Conservation (phyloP, 2,329 filamentous ascomycete species). For the Canariomyces notabilis region DNA sequence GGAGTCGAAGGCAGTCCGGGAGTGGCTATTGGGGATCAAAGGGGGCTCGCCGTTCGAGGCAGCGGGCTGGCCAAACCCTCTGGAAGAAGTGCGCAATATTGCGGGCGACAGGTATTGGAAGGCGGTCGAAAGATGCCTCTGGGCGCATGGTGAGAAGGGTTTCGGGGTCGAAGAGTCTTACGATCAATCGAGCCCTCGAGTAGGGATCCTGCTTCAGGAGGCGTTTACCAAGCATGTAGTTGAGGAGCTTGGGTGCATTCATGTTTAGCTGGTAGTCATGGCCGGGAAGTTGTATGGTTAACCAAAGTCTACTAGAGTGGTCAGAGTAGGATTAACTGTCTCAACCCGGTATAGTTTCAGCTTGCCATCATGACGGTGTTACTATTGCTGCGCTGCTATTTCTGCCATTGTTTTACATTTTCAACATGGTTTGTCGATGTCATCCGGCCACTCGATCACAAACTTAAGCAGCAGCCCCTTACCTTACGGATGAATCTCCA, state of each 20-base stretch:
- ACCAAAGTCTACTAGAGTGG: too few species aligned
- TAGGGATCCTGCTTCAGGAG: constrained; percentile 22
- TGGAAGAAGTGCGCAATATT: constrained; percentile 20
- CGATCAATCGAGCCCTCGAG: constrained; percentile 18
- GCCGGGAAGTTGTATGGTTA: background rate
- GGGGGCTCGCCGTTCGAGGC: constrained; percentile 10
- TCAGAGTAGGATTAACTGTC: too few species aligned
- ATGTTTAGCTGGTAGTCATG: constrained; percentile 5
- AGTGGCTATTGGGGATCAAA: constrained; percentile 22
- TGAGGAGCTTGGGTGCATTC: constrained; percentile 19
- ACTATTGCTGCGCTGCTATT: too few species aligned
- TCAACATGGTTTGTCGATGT: too few species aligned
- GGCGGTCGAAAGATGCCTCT: constrained; percentile 22
- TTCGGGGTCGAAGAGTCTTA: constrained; percentile 22
- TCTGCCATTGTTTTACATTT: too few species aligned
- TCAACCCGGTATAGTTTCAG: too few species aligned
- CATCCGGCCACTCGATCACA: too few species aligned
- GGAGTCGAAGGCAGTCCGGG: constrained; percentile 20
- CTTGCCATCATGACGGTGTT: too few species aligned
- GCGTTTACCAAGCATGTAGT: constrained; percentile 23
- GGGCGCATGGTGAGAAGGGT: constrained; percentile 25
- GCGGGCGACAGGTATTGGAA: constrained; percentile 21
- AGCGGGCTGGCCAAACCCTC: constrained; percentile 14
- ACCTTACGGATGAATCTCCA: too few species aligned
- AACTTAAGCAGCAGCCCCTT: too few species aligned